Conservation (phyloP, 2,329 filamentous ascomycete genomes). For the Aspergillus pseudoterreus region DNA sequence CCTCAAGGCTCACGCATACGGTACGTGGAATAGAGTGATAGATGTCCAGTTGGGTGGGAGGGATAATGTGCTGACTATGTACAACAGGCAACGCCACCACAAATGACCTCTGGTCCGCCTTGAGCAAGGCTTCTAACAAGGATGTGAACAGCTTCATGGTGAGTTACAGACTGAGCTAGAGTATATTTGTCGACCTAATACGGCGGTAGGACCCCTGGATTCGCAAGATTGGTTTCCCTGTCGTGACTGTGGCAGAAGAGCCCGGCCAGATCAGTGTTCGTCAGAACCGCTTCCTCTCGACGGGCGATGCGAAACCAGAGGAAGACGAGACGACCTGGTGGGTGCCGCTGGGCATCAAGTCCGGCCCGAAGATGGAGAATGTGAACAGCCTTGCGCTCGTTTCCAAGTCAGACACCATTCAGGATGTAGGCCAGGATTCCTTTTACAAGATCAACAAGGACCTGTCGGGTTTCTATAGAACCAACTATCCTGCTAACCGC, state of each 20-base stretch:
- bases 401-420: constrained; percentile 71
- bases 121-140: constrained; percentile 81
- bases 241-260: constrained; percentile 81
- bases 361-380: constrained; percentile 62
- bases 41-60: background rate
- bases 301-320: constrained; percentile 83
- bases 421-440: constrained; percentile 60
- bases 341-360: constrained; percentile 83
- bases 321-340: constrained; percentile 95
- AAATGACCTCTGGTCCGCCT: constrained; percentile 81
- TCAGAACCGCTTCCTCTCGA: constrained; percentile 86
- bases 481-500: constrained; percentile 84
- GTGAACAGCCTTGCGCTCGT: constrained; percentile 66
- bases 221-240: constrained; percentile 88
- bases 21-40: constrained; percentile 37
- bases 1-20: constrained; percentile 81
- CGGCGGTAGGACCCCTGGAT: constrained; percentile 71
- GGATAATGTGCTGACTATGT: constrained; percentile 5
- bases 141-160: constrained; percentile 84
- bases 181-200: constrained; percentile 7
- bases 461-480: constrained; percentile 85
- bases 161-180: constrained; percentile 6
- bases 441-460: constrained; percentile 96
- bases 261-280: constrained; percentile 75
- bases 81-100: constrained; percentile 71